Percentiles rank a stretch among this genome's conserved stretches.
phyloP scores from a whole-genome alignment of 768 basidiomycete genomes.

The Boletellus ananas region DNA sequence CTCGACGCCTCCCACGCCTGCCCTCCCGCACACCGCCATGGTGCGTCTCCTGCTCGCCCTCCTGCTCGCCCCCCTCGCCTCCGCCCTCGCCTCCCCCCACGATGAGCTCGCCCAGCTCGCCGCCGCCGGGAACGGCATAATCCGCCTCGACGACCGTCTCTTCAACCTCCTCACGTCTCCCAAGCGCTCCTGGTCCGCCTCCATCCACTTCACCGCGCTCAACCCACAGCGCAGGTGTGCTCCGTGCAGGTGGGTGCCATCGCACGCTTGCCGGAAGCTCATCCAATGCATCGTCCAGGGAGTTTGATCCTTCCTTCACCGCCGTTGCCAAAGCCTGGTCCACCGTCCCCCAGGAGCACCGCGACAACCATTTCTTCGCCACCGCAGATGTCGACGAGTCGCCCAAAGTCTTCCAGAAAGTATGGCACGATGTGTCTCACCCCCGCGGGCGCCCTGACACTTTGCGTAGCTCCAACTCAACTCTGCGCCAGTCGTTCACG shows the following conservation, averaged over 20 bases:
- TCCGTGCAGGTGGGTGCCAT: constrained; percentile 80
- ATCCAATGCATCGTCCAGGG: constrained; percentile 42
- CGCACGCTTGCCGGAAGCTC: neutral
- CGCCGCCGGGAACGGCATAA: constrained; percentile 68
- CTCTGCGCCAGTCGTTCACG: constrained; percentile 81
- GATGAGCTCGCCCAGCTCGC: constrained; percentile 69
- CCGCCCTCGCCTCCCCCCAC: constrained; percentile 31
- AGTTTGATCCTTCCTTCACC: constrained; percentile 83
- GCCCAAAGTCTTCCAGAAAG: constrained; percentile 75
- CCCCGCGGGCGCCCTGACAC: constrained; percentile 9
- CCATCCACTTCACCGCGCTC: constrained; percentile 86
- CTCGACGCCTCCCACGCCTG: constrained; percentile 17
- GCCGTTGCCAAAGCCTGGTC: constrained; percentile 84
- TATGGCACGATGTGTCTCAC: constrained; percentile 25
- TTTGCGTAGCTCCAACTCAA: constrained; percentile 64
- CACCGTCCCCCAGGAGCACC: constrained; percentile 51
- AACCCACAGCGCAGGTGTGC: constrained; percentile 74
- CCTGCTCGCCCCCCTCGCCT: constrained; percentile 30
- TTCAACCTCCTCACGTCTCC: constrained; percentile 77
- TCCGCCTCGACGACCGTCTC: constrained; percentile 68
- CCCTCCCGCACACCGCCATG: constrained; percentile 3
- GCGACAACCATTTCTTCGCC: constrained; percentile 88
- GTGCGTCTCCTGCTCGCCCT: constrained; percentile 29
- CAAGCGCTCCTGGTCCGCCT: constrained; percentile 82
- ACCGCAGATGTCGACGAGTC: constrained; percentile 84